Base-by-base conservation (phyloP, 2,329 filamentous ascomycete genomes). In the Ophiocordyceps robertsii region DNA sequence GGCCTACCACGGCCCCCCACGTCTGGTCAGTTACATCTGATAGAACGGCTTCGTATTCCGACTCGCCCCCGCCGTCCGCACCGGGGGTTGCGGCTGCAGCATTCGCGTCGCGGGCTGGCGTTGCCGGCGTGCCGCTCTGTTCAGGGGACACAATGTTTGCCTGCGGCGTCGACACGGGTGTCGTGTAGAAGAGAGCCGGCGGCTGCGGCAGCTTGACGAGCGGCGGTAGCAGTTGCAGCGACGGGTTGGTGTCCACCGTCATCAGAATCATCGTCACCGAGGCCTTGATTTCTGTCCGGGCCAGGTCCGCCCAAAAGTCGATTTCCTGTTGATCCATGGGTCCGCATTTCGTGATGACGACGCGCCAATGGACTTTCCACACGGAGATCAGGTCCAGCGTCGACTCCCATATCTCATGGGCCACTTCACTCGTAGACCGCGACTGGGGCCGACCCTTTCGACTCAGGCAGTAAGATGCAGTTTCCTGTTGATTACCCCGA, bases 321-420 rank as follows among this genome's bases (percentile, higher is more conserved):
- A 80, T 63, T 57, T 89, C 84, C 7, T 75, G 70, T 29, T 69
- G 65, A 24, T 82, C 76, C 73, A 87, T 82, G 3, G 73, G 63
- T 3, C 81, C 80, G 39, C 75, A 78, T 58, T 84, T 84, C 30
- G 82, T 78, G 46, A 93, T 73, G 46, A 87, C 78, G 11, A 92
- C 65, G 14, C 84, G 78, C 84, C 85, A 90, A 44, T 81, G 77
- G 0, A 89, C 77, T 51, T 78, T 81, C 59, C 80, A 77, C 14
- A 69, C 67, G 1, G 79, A 75, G 30, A 88, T 75, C 29, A 90
- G 72, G n/a, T 82, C 80, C 29, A 82, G 65, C 0, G 85, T 90
- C 1, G 79, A 83, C 43, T 79, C 73, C 84, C 85, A 90, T 3
- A 92, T 83, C 52, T 89, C 84, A 39, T 73, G 70, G 1, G 77